phyloP scores from a whole-genome alignment of 2,329 filamentous ascomycete species.

The Zelopaecilomyces penicillatus region DNA sequence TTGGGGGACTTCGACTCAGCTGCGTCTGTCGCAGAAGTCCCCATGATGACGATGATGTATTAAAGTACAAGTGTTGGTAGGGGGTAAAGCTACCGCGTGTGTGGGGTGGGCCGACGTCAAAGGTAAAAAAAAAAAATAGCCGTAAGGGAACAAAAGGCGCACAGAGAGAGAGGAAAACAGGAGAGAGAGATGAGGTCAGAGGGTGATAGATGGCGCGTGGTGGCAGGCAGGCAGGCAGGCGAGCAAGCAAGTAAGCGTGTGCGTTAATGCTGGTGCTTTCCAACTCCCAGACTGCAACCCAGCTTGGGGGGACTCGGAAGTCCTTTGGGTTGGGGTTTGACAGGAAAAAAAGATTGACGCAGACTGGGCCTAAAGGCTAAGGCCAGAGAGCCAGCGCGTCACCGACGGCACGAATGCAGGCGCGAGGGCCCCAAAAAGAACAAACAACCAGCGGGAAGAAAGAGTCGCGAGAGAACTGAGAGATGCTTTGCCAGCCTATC shows the following conservation, averaged over 20 bases:
- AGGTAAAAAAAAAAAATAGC: slow-evolving; percentile 12
- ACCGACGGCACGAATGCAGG: not conserved
- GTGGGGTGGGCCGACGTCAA: slow-evolving; percentile 21
- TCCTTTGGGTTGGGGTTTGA: too few species aligned
- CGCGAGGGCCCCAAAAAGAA: too few species aligned
- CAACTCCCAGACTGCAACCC: too few species aligned
- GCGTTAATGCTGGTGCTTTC: too few species aligned
- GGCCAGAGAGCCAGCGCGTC: not conserved
- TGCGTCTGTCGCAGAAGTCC: slow-evolving; percentile 33
- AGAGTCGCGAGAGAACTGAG: too few species aligned
- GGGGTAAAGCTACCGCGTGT: slow-evolving; percentile 19
- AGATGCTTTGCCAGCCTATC: not conserved
- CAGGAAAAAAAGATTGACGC: too few species aligned
- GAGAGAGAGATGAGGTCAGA: slow-evolving; percentile 32
- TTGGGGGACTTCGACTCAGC: slow-evolving; percentile 42
- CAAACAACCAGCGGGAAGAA: too few species aligned
- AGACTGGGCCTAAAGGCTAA: not conserved
- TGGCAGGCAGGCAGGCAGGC: not conserved
- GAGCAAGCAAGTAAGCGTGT: too few species aligned
- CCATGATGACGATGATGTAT: slow-evolving; percentile 44
- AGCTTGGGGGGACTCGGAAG: too few species aligned
- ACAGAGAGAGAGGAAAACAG: slow-evolving; percentile 20
- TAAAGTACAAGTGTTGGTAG: slow-evolving; percentile 23
- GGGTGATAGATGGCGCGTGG: slow-evolving; percentile 12
- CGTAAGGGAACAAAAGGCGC: slow-evolving; percentile 9